Evolutionary conservation across 2,329 filamentous ascomycete species (phyloP), one percentile per base, ranked within the genome.

Genomic region (Nemania abortiva): DNA sequence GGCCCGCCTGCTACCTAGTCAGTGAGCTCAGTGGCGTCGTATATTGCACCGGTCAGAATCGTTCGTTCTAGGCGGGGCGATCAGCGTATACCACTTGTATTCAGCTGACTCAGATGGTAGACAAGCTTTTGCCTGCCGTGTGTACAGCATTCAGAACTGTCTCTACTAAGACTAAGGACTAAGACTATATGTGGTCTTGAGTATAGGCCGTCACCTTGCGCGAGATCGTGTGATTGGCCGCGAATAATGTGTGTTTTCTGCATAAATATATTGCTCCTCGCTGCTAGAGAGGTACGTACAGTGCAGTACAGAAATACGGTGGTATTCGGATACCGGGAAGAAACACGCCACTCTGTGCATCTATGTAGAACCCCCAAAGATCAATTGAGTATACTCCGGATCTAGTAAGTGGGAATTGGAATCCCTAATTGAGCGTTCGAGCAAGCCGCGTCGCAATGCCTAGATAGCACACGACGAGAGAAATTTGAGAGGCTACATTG

Each of bases 281-380:
- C 31, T n/a, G n/a, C n/a, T n/a, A n/a, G n/a, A n/a, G n/a, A n/a
- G n/a, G 31, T 34, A 34, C 5, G 9, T 34, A 34, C 9, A n/a
- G 37, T 42, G 13, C 31, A 34, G 31, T 42, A 11, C 37, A 42
- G 37, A 15, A 42, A 42, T 29, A 49, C 24, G 10, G 29, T 39
- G 31, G n/a, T 52, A 61, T 39, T 61, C 47, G 45, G 58, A 27
- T 24, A 27, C 29, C 31, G 47, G 31, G 45, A 52, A 15, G 24
- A 18, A 5, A 20, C 20, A 59, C 34, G 42, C 10, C 15, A 59
- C n/a, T n/a, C n/a, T n/a, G n/a, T n/a, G n/a, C n/a, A 5, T 22
- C 9, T 6, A 27, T 10, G 13, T 2, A 18, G 11, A 59, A 49
- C 20, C 34, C 34, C 42, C 56, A 49, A 22, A n/a, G 27, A 37